A percentile compares a stretch with the other conserved stretches of the same genome.
phyloP scores from a whole-genome alignment of 495 filamentous ascomycete species.

The Tuber borchii region DNA sequence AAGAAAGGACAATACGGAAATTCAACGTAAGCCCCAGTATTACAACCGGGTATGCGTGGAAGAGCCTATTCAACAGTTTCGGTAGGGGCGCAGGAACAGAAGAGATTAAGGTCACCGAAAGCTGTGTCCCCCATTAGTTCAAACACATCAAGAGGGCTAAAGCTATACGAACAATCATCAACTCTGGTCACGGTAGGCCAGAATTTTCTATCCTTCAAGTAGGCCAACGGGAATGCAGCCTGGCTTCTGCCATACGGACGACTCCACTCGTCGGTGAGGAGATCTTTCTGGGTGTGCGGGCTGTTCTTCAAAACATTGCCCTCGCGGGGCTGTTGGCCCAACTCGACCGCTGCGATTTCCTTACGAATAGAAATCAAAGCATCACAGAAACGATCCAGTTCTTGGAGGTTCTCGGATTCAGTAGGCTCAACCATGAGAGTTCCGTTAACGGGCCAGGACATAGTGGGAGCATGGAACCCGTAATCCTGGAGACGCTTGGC shows the following conservation, averaged over 20 bases:
- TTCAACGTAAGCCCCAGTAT: not conserved
- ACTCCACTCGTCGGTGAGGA: slow-evolving; percentile 67
- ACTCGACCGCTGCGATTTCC: slow-evolving; percentile 81
- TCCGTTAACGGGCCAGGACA: slow-evolving; percentile 95
- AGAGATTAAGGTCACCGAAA: slow-evolving; percentile 86
- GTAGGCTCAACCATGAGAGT: slow-evolving; percentile 99
- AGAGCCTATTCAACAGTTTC: slow-evolving; percentile 49
- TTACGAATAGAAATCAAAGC: slow-evolving; percentile 80
- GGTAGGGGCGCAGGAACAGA: slow-evolving; percentile 90
- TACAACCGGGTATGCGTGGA: slow-evolving; percentile 5
- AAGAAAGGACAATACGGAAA: slow-evolving; percentile 7
- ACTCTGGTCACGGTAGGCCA: slow-evolving; percentile 87
- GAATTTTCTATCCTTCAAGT: slow-evolving; percentile 93
- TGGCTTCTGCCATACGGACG: slow-evolving; percentile 70
- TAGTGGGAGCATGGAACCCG: slow-evolving; percentile 96
- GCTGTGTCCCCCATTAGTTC: slow-evolving; percentile 51
- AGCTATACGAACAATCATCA: slow-evolving; percentile 67
- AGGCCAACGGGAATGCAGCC: slow-evolving; percentile 83
- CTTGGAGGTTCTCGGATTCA: slow-evolving; percentile 85
- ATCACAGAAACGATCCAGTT: slow-evolving; percentile 92
- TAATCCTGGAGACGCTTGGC: slow-evolving; percentile 98
- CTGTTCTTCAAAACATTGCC: slow-evolving; percentile 91
- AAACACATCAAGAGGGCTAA: slow-evolving; percentile 3
- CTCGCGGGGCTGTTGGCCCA: slow-evolving; percentile 66
- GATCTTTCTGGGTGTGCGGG: slow-evolving; percentile 79